Conservation (phyloP, 371 early-diverging fungal genomes). For the Sporodiniella umbellata region DNA sequence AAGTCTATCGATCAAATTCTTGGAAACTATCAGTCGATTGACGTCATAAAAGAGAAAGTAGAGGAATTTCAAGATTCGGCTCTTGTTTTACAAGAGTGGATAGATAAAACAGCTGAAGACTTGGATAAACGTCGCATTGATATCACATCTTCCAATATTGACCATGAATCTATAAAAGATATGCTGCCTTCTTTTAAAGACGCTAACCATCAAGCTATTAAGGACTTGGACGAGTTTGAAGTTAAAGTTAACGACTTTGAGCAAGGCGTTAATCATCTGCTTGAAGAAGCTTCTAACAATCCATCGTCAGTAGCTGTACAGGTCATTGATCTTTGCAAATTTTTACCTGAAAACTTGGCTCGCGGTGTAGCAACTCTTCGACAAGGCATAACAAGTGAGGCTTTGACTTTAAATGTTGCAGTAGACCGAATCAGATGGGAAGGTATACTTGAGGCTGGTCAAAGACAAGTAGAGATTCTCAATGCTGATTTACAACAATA, state of each 20-base stretch:
- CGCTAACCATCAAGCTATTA: neutral
- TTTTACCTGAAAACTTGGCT: conserved; percentile 4
- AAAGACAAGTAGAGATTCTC: conserved; percentile 6
- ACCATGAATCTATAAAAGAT: neutral
- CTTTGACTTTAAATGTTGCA: conserved; percentile 7
- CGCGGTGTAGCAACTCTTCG: conserved; percentile 2
- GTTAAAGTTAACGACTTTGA: conserved; percentile 1
- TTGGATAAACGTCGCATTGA: conserved; percentile 11
- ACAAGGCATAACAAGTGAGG: conserved; percentile 7
- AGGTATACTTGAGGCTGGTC: neutral
- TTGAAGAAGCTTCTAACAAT: neutral
- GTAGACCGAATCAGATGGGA: conserved; percentile 19
- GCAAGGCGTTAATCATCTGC: neutral
- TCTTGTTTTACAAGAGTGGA: conserved; percentile 7
- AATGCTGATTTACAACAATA: conserved; percentile 15
- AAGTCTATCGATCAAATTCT: conserved; percentile 6
- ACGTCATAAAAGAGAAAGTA: conserved; percentile 8
- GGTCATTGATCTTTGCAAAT: conserved; percentile 4
- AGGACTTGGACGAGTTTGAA: conserved; percentile 4
- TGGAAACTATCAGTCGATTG: conserved; percentile 10
- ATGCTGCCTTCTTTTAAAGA: neutral
- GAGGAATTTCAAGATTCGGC: conserved; percentile 7
- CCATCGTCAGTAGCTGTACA: neutral
- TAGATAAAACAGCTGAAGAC: conserved; percentile 5
- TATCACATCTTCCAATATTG: neutral